A percentile compares a stretch with the other conserved stretches of the same genome.
phyloP scores from a whole-genome alignment of 306 rosid genomes.

The Sphenostylis stenocarpa region DNA sequence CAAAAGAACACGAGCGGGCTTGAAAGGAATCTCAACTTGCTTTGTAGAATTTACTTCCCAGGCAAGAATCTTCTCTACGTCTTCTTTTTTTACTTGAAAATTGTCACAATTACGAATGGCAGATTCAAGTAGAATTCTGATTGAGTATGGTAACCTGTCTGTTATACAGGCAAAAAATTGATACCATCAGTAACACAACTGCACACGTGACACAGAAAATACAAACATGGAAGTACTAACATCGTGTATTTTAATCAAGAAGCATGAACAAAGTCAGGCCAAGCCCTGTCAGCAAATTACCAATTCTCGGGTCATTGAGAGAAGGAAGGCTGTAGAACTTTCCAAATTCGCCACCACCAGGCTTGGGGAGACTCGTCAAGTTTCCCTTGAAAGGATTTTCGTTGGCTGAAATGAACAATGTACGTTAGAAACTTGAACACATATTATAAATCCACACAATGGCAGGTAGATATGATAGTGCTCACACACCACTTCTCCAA shows the following conservation, averaged over 20 bases:
- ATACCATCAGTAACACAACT: conserved; percentile 9
- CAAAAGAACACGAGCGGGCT: conserved; percentile 98
- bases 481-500: conserved; percentile 3
- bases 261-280: neutral
- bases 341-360: conserved; percentile 96
- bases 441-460: neutral
- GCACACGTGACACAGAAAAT: neutral
- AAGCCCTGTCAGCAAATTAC: conserved; percentile 46
- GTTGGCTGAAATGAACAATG: conserved; percentile 43
- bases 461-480: neutral
- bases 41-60: conserved; percentile 74
- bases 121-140: conserved; percentile 84
- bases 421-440: neutral
- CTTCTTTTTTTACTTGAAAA: conserved; percentile 91
- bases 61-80: conserved; percentile 92
- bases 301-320: conserved; percentile 87
- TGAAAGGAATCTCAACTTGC: conserved; percentile 98
- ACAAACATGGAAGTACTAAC: neutral
- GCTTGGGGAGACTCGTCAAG: conserved; percentile 87
- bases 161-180: conserved; percentile 32
- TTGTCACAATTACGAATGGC: conserved; percentile 94
- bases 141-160: conserved; percentile 90
- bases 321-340: conserved; percentile 94
- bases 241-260: neutral
- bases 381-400: conserved; percentile 87